These are phyloP conservation scores for Fragilaria crotonensis DNA, from an alignment of 108 stramenopile genomes.

Conservation along the genomic window DNA sequence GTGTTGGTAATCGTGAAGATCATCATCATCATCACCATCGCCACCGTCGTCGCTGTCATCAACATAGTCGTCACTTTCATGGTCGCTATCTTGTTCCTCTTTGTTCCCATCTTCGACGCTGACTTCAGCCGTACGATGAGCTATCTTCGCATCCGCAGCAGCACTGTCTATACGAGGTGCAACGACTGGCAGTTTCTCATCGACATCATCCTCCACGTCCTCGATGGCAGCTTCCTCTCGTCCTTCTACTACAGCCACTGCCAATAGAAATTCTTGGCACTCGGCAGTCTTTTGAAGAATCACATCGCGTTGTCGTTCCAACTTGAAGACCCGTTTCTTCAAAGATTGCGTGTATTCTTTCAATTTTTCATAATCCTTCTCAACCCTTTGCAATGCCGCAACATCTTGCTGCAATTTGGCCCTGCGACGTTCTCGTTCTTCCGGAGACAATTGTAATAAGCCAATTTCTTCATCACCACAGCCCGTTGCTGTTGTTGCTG, in stretches of 20 bases:
- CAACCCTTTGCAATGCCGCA: neutral
- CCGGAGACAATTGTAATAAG: neutral
- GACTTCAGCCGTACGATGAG: neutral
- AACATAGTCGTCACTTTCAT: no score
- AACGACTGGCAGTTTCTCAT: conserved; percentile 11
- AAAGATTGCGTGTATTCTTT: neutral
- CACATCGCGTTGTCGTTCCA: neutral
- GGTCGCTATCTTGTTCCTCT: no score
- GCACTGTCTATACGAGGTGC: conserved; percentile 18
- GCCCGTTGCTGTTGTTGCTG: neutral
- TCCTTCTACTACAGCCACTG: neutral
- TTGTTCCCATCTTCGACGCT: neutral
- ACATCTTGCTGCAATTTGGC: neutral
- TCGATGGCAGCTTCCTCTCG: neutral
- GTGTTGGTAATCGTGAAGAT: no score
- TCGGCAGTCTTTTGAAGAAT: neutral
- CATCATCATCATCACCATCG: no score
- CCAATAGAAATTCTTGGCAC: neutral
- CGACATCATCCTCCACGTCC: neutral
- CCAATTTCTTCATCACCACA: neutral
- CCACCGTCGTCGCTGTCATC: no score
- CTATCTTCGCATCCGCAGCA: no score
- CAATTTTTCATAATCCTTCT: neutral
- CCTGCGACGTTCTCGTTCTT: neutral
- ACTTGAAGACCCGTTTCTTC: neutral